Percentiles rank a stretch among this genome's conserved stretches.
These are phyloP conservation scores for Cladosporium austrohemisphaericum DNA, from an alignment of 2,329 filamentous ascomycete genomes.

Conservation along the genomic window DNA sequence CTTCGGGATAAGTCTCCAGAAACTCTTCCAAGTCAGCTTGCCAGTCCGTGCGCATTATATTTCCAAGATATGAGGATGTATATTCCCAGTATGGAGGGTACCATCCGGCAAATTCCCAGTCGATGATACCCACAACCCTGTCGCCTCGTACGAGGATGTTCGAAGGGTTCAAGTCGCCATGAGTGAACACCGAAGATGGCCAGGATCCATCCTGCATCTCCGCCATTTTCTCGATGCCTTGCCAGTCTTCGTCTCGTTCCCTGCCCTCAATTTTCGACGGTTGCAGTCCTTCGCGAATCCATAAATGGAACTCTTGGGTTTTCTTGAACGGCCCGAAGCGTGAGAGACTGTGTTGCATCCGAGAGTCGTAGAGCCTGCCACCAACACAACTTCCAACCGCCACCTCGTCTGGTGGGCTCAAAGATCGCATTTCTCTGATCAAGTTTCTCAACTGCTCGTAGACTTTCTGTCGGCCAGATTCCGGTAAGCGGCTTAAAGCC, in stretches of 20 bases:
- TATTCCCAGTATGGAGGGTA: conserved; percentile 50
- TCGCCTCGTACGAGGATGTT: conserved; percentile 45
- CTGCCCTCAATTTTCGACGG: background rate
- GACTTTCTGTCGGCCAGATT: background rate
- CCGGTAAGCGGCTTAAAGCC: background rate
- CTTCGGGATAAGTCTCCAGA: conserved; percentile 36
- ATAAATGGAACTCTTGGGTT: background rate
- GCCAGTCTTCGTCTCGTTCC: conserved; percentile 3
- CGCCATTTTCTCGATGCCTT: conserved; percentile 35
- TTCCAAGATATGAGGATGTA: conserved; percentile 39
- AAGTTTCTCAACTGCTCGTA: background rate
- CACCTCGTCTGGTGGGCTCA: background rate
- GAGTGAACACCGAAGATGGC: conserved; percentile 45
- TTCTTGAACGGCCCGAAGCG: background rate
- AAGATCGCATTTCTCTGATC: background rate
- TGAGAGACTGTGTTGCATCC: background rate
- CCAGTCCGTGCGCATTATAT: conserved; percentile 39
- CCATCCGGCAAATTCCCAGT: conserved; percentile 48
- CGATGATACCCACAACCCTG: conserved; percentile 44
- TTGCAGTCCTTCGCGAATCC: background rate
- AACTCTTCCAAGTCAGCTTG: conserved; percentile 33
- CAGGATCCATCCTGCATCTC: conserved; percentile 36
- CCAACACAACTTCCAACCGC: background rate
- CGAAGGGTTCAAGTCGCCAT: conserved; percentile 44
- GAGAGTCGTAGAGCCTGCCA: background rate